Evolutionary conservation across 2,329 filamentous ascomycete genomes (phyloP), one percentile per base, ranked within the genome.

Genomic region (Apiospora malaysiana): DNA sequence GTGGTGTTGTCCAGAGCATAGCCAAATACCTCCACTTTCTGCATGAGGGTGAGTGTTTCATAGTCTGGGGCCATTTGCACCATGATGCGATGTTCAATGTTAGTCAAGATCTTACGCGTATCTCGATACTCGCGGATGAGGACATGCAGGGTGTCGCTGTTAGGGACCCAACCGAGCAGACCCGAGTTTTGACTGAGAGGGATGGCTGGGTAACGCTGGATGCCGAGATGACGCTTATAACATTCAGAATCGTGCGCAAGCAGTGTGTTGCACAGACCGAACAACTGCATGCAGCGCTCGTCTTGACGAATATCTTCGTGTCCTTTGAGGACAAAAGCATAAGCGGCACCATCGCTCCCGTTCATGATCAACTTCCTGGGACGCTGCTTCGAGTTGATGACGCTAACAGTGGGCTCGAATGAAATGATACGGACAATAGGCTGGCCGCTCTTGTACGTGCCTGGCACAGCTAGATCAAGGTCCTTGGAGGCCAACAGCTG

Each of bases 71-170:
- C 96, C 96, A 99, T 99, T 81, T 99, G 97, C 70, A 99, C 86
- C 96, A 99, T 99, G 81, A 99, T 99, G 59, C 97, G 93, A 80
- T 99, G 96, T 83, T 99, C 96, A 74, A 99, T 99, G 79, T 99
- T 99, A 75, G 99, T 91, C 49, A 99, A 85, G 74, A 99, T 99
- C 84, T 98, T 97, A 70, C 96, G 91, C 75, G 93, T 97, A 81
- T 99, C 97, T 73, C 96, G 93, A 80, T 99, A 99, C 80, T 99
- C 96, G 74, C 96, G 91, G 78, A 99, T 99, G 66, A 99, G 88
- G 23, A 97, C 93, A 80, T 99, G 97, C 21, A 99, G 86, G 0
- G 97, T 99, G 81, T 99, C 96, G 78, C 94, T 98, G 84, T 99
- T 98, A 14, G 94, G 95, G 27, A 99, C 95, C 93, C 95, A 99